Evolutionary conservation across 805 yeast species (phyloP), one percentile per base, ranked within the genome.

Genomic region (Huiozyma sinensis): DNA sequence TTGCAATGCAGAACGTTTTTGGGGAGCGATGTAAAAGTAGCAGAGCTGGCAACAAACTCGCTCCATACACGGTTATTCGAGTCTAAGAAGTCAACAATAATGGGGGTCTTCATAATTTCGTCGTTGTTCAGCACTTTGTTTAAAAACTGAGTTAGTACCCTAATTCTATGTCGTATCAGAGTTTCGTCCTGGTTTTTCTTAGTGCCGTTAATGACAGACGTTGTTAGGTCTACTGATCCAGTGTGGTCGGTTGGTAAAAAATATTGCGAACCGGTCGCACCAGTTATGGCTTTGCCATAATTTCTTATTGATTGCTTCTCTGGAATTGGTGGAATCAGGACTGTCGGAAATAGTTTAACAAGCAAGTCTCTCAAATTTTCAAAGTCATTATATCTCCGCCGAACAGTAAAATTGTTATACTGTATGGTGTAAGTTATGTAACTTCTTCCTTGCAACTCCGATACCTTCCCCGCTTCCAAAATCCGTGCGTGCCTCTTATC

Each of bases 301-400:
- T 56, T 61, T 42, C 57, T 63, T 6, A 63, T 48, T 7, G 58
- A 50, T 47, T 83, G 89, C 60, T 83, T 83, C 67, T 81, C 85
- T 0, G 98, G 98, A n/a, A 92, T 86, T 0, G 97, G 95, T 2
- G 98, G 97, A 1, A 92, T 75, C 4, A 92, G 71, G 6, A 79
- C 65, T 34, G 90, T 78, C 1, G 97, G 97, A 54, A 84, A 88
- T 31, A 85, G 66, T 54, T 79, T 79, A 5, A 78, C 68, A 28
- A 92, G 70, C 3, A 81, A 73, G 38, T 72, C 78, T 43, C 96
- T 67, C 30, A 92, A 70, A 44, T 83, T 75, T 56, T 87, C 97
- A 62, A 92, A 92, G 58, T 92, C 98, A 38, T 95, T 84, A 62
- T 90, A 92, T 38, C 97, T 68, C 53, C 97, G 70, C 31, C 83